Evolutionary conservation across 2,329 filamentous ascomycete species (phyloP), one percentile per base, ranked within the genome.

Genomic region (Alternaria panax): DNA sequence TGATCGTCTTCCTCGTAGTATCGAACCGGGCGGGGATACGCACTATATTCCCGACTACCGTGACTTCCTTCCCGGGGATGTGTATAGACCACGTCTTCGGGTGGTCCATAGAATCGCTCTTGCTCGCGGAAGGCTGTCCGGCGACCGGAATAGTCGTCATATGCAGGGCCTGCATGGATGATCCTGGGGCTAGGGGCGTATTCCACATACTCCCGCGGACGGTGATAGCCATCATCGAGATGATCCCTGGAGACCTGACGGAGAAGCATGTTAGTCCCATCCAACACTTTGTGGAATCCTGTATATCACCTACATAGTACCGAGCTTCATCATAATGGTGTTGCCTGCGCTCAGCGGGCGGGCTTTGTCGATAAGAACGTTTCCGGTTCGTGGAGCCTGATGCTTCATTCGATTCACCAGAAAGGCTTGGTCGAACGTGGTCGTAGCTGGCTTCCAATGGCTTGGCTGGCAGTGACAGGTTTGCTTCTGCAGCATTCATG

Each of bases 391-490:
- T 50, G n/a, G 65, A 43, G 28, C 58, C 63, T 18, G 65, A 36
- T 22, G 56, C 30, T 32, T 67, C 66, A 40, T 63, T 68, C 18
- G 60, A 27, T 46, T 71, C 68, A 5, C 54, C 27, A 9, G 63
- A 41, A n/a, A 72, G 64, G 6, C 71, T 69, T 18, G 81, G 81
- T 27, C 75, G 75, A 55, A 78, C 78, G 30, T 80, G 80, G 67
- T 83, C 80, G 69, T 84, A 84, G 63, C 84, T 83, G 67, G 84
- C 80, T 54, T 83, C 80, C 2, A 68, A 74, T n/a, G 65, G 60
- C 54, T 68, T 75, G 5, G 61, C 54, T 9, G 78, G 76, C 30
- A 76, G 75, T 34, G 76, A 67, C 34, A 75, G 74, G 18, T 72
- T 77, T 22, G 64, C 65, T 65, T 70, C 67, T 40, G 64, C 60